A percentile compares a stretch with the other conserved stretches of the same genome.
Evolutionary conservation across 768 basidiomycete species (phyloP).

Genomic region (Tulasnella sp.): DNA sequence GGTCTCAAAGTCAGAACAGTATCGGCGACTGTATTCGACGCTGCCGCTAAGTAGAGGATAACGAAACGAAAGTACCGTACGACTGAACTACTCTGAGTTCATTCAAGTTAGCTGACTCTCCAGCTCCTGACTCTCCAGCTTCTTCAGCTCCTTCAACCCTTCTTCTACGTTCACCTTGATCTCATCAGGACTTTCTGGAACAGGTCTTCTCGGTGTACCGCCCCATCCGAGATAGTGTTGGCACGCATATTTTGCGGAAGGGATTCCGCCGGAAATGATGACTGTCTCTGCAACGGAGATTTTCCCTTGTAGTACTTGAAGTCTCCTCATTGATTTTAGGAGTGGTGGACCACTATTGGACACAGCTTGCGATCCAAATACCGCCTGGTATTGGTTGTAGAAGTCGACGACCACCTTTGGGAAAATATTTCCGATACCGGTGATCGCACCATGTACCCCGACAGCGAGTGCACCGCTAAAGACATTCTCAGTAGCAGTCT

Average conservation of each 20-base stretch:
- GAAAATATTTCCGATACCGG: slow-evolving; percentile 5
- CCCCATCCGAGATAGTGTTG: slow-evolving; percentile 11
- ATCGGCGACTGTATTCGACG: background rate
- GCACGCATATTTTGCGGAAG: slow-evolving; percentile 16
- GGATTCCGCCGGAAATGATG: slow-evolving; percentile 16
- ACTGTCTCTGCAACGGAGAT: slow-evolving; percentile 15
- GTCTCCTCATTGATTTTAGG: background rate
- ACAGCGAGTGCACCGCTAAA: slow-evolving; percentile 16
- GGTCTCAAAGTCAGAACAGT: background rate
- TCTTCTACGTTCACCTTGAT: slow-evolving; percentile 8
- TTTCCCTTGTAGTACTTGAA: slow-evolving; percentile 13
- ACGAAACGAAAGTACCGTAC: background rate
- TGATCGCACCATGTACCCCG: slow-evolving; percentile 7
- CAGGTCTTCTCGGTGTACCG: slow-evolving; percentile 1
- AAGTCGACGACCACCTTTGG: slow-evolving; percentile 9
- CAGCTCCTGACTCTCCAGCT: background rate
- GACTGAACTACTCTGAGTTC: background rate
- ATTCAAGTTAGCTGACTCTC: background rate
- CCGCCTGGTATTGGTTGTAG: slow-evolving; percentile 7
- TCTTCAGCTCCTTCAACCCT: slow-evolving; percentile 1
- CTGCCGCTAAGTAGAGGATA: background rate
- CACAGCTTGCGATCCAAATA: background rate
- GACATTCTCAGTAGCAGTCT: background rate
- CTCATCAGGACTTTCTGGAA: slow-evolving; percentile 4
- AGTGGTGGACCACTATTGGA: background rate